Base-by-base conservation (phyloP, 768 basidiomycete genomes). In the Cubamyces sp. region DNA sequence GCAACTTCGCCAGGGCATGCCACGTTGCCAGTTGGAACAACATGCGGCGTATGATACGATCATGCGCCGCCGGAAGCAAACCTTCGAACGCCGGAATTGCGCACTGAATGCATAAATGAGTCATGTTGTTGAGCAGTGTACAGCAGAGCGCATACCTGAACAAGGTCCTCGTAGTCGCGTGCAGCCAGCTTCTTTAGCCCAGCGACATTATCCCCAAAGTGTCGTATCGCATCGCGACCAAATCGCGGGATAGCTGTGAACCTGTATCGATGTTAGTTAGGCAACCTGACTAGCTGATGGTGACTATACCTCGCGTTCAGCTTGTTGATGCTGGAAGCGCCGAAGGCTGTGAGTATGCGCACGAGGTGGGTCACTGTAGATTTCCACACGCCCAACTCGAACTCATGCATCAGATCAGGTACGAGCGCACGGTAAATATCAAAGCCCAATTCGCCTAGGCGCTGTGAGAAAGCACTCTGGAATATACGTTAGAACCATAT, bases 1-100 rank as follows among this genome's bases (percentile, higher is more conserved):
- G 74, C 1, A 81, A 69, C 57, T 81, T 81, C 1, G 75, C 77
- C 9, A 76, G 66, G 2, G 70, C 72, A 64, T 80, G 79, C 78
- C 76, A 78, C 9, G 68, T 60, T 0, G 71, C 72, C 1, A 74
- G 50, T 1, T 47, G 25, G 61, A 74, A 81, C 3, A 81, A 61
- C 0, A 79, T 60, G n/a, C 74, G 68, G 18, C 72, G 66, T 7
- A 81, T 54, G 8, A 66, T 54, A 1, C 58, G 41, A 30, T 74
- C 53, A 28, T 70, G 56, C 2, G 63, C 54, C 1, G 45, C 43
- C 3, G 65, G 60, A 5, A 75, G 60, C 0, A 75, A 54, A 0
- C 68, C 68, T 11, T 81, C 76, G 30, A 81, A 77, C 0, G 69
- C 74, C 0, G 79, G 77, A 4, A 78, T 12, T 1, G 34, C 34